Base-by-base conservation (phyloP, 495 filamentous ascomycete species). In the Talaromyces nanjingensis region DNA sequence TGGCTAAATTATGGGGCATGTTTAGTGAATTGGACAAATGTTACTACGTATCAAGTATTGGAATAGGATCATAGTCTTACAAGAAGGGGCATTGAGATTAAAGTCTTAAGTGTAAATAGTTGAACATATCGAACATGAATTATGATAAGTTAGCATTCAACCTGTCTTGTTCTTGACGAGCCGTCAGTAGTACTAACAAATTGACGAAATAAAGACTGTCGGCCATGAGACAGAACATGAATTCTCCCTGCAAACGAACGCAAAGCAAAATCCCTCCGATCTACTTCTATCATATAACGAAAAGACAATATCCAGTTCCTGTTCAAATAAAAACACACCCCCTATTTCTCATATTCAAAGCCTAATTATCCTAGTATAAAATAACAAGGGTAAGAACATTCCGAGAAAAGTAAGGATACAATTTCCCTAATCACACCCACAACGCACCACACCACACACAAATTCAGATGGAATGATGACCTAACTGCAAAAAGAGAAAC, bases 401-500 rank as follows among this genome's bases (percentile, higher is more conserved):
- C 6, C 18, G 49, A 54, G 49, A 27, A 56, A 14, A 25, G 9
- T 16, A 29, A 27, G 53, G 22, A 56, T 56, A 56, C 53, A 18
- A 56, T 56, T 56, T 29, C 53, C 53, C 53, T 56, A 56, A 56
- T 56, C 27, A n/a, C 53, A 56, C 18, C 53, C 53, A 29, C 53
- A 56, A 56, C 37, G 45, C 53, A 25, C 53, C 53, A 54, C 22
- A 56, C 27, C 53, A 27, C 53, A 56, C 53, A 14, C 22, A 49
- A 22, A 61, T 52, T 56, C 12, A 16, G 27, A 56, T 56, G 53
- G 18, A 49, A n/a, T 29, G 53, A 56, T 56, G 53, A 56, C 53
- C 39, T 42, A 60, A 60, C 33, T 52, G 45, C 42, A 62, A 66
- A 65, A 66, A 71, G 70, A 70, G 68, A 74, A 74, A 66, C 74